Percentiles rank a stretch among this genome's conserved stretches.
Conservation (phyloP, 208 protist genomes). For the Wallacemonas sp. region DNA sequence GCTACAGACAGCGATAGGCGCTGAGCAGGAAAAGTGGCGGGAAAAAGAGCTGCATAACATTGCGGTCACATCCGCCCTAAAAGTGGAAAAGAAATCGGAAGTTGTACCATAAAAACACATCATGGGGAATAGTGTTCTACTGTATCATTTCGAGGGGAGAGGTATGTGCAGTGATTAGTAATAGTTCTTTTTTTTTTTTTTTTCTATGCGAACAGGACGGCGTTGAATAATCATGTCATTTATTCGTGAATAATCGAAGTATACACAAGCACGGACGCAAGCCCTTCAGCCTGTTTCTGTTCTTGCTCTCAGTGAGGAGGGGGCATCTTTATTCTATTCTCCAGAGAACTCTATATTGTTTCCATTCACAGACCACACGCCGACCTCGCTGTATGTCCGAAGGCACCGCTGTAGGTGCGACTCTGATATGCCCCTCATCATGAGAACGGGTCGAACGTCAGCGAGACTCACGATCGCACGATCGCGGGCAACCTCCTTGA, state of each 20-base stretch:
- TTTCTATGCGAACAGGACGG: no score
- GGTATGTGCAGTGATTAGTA: no score
- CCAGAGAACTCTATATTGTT: slow-evolving; percentile 79
- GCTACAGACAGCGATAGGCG: no score
- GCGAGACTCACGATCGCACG: slow-evolving; percentile 52
- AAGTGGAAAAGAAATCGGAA: not conserved
- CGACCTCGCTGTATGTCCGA: slow-evolving; percentile 76
- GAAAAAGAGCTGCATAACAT: no score
- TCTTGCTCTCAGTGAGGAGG: slow-evolving; percentile 25
- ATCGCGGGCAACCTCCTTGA: slow-evolving; percentile 78
- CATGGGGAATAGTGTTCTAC: no score
- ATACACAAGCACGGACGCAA: no score
- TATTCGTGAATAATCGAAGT: not conserved
- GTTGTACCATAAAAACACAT: not conserved
- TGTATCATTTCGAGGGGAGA: no score
- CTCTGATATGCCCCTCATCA: slow-evolving; percentile 82
- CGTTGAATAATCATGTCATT: not conserved
- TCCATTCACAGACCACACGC: slow-evolving; percentile 72
- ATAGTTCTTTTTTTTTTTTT: not conserved
- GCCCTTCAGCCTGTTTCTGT: not conserved
- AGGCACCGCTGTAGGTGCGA: slow-evolving; percentile 78
- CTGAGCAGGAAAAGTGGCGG: no score
- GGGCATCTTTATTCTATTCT: slow-evolving; percentile 31
- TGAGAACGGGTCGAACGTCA: slow-evolving; percentile 70
- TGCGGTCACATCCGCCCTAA: no score